Evolutionary conservation across 164 flowering plant species (phyloP), one percentile per base, ranked within the genome.

Genomic region (Santalum album): DNA sequence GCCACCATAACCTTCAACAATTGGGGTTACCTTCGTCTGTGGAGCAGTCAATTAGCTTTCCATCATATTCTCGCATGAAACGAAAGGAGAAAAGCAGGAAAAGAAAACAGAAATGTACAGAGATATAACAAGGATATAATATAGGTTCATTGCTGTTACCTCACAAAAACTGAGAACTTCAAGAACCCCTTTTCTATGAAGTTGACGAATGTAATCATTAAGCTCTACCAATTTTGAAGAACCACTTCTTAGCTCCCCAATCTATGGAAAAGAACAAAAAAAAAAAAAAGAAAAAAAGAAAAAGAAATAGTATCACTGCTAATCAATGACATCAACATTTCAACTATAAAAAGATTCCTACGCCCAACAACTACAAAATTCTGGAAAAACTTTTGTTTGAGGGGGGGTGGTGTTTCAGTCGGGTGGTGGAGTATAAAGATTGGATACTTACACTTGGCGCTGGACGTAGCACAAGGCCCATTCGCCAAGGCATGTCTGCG

Each of bases 1-100:
- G 39, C 99, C 99, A 64, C 99, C 99, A 78, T 90, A 94, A 50
- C 97, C 99, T 83, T 94, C 99, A 53, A 94, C 99, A 53, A 94
- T 77, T 27, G 97, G 99, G 63, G 97, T 94, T 53, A 90, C 96
- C 64, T 76, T 78, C 32, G 99, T 90, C 99, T 92, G 84, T 57
- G 51, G 51, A 67, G 54, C 36, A 70, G 25, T 34, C 24, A 40
- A 5, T 25, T 26, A 62, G 34, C 34, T 29, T 29, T 29, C 34
- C 9, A 4, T 29, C 9, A 29, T 29, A 3, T 29, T 9, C 34
- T 29, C 34, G 25, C 24, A 17, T 15, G n/a, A 23, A 29, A 29
- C 4, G 34, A 29, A 3, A 29, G 34, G 9, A 29, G 9, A 29
- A 29, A 9, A 29, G 34, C 6, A 29, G 34, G 34, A 35, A 32